phyloP scores from a whole-genome alignment of 345 rosid genomes.

The Pistacia integerrima region DNA sequence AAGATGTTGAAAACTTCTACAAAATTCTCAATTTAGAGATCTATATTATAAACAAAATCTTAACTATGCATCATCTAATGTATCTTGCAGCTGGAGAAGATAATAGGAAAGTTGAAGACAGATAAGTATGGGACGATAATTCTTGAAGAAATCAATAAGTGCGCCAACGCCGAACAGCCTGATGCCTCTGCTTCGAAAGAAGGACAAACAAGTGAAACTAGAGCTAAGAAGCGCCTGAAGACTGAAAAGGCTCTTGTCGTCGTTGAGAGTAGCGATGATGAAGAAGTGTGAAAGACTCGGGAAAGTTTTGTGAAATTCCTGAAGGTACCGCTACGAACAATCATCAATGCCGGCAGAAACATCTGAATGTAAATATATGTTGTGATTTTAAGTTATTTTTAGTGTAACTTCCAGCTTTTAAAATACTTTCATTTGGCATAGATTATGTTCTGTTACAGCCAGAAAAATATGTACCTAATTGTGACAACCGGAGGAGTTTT shows the following conservation, averaged over 20 bases:
- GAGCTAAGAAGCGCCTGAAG: constrained; percentile 63
- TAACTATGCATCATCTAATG: neutral
- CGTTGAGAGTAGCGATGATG: constrained; percentile 60
- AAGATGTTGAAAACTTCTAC: neutral
- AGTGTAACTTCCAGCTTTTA: no score
- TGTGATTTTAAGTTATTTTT: neutral
- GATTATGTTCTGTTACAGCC: neutral
- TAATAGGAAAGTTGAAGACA: constrained; percentile 82
- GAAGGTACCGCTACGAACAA: neutral
- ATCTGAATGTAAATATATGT: neutral
- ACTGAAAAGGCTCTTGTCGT: constrained; percentile 47
- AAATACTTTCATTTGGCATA: neutral
- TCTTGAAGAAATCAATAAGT: constrained; percentile 61
- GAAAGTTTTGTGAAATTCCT: neutral
- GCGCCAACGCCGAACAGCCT: constrained; percentile 26
- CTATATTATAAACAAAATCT: neutral
- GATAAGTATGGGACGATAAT: constrained; percentile 73
- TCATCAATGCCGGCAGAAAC: neutral
- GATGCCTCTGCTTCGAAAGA: constrained; percentile 27
- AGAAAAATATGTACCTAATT: neutral
- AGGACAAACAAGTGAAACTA: constrained; percentile 29
- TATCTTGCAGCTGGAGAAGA: constrained; percentile 71
- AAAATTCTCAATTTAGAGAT: neutral
- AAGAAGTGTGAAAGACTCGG: constrained; percentile 28
- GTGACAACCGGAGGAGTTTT: neutral